phyloP scores from a whole-genome alignment of 768 basidiomycete species.

The Saitozyma sp. region DNA sequence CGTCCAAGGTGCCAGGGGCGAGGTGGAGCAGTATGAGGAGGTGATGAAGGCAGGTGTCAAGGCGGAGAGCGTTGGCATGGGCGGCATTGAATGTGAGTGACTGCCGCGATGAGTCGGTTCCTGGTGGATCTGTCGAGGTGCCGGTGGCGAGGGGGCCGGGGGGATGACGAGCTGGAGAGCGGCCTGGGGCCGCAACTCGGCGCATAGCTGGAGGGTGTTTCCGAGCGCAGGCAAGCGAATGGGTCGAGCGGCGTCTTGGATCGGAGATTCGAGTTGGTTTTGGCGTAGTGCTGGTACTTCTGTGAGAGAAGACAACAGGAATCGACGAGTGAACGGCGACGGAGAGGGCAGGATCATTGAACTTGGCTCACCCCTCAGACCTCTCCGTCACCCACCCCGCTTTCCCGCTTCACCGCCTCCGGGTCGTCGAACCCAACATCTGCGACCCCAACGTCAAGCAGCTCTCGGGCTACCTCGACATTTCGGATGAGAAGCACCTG shows the following conservation, averaged over 20 bases:
- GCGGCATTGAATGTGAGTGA: constrained; percentile 43
- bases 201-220: no score
- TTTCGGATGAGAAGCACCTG: constrained; percentile 73
- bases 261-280: no score
- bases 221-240: no score
- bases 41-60: constrained; percentile 16
- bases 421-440: constrained; percentile 59
- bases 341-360: neutral
- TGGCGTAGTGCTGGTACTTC: no score
- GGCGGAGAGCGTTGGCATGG: constrained; percentile 23
- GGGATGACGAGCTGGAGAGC: no score
- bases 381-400: constrained; percentile 48
- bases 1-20: constrained; percentile 14
- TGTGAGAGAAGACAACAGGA: no score
- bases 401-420: constrained; percentile 47
- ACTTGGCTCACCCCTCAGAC: constrained; percentile 24
- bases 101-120: neutral
- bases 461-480: constrained; percentile 79
- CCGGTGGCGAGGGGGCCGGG: no score
- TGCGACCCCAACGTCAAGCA: constrained; percentile 80
- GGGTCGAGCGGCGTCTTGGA: no score
- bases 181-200: no score
- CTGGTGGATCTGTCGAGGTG: no score
- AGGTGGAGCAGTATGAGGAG: constrained; percentile 29
- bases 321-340: neutral